These are phyloP conservation scores for Alternaria incomplexa DNA, from an alignment of 2,329 filamentous ascomycete genomes.

Conservation along the genomic window DNA sequence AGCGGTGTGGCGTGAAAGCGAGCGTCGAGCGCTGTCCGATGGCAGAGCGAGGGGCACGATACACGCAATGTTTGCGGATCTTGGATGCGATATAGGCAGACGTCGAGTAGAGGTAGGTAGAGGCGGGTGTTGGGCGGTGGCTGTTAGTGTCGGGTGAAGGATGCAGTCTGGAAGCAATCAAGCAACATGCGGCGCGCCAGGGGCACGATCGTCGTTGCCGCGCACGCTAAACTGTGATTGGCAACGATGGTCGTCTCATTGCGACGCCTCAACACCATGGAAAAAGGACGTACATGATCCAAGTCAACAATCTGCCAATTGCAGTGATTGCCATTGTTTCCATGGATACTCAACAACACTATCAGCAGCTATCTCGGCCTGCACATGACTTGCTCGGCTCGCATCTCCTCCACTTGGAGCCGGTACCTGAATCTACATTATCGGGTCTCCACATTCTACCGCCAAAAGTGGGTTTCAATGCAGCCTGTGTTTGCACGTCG, in stretches of 20 bases:
- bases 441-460: conserved; percentile 15
- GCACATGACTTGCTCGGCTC: neutral
- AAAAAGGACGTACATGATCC: neutral
- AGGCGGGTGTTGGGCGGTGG: conserved; percentile 1
- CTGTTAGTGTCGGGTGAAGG: conserved; percentile 9
- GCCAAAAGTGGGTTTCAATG: conserved; percentile 6
- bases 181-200: conserved; percentile 31
- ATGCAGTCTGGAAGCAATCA: conserved; percentile 19
- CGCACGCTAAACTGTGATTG: conserved; percentile 24
- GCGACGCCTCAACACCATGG: conserved; percentile 10
- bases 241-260: conserved; percentile 22
- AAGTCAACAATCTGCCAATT: neutral
- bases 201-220: conserved; percentile 33
- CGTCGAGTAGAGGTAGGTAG: conserved; percentile 1
- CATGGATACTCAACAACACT: neutral
- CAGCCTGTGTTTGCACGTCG: conserved; percentile 1
- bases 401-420: neutral
- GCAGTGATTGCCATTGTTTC: neutral
- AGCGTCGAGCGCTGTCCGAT: neutral
- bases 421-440: conserved; percentile 9
- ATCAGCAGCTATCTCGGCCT: neutral
- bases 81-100: neutral
- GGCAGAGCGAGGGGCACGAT: neutral
- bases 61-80: neutral
- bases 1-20: neutral